Conservation (phyloP, 345 rosid genomes). For the Acer campestre region DNA sequence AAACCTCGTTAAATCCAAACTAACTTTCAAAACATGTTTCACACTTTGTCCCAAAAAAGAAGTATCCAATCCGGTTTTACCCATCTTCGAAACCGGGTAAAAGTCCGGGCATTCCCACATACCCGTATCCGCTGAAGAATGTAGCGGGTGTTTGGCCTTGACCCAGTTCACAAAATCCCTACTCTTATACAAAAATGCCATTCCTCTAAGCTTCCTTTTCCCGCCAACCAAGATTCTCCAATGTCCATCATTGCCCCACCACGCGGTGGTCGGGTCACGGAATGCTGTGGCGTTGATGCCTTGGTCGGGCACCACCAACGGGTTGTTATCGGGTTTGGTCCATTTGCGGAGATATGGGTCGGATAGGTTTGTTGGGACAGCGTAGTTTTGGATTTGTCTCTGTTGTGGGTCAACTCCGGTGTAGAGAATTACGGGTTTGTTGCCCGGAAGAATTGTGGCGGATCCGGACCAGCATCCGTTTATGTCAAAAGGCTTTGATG, state of each 20-base stretch:
- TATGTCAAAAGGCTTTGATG: slow-evolving; percentile 67
- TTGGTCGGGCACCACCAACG: slow-evolving; percentile 45
- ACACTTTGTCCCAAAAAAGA: slow-evolving; percentile 25
- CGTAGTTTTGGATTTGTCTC: slow-evolving; percentile 71
- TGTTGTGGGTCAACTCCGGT: slow-evolving; percentile 59
- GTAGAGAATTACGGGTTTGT: slow-evolving; percentile 68
- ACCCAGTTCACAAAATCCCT: slow-evolving; percentile 65
- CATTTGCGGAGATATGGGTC: slow-evolving; percentile 79
- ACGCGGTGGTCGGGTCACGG: slow-evolving; percentile 93
- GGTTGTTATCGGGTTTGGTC: slow-evolving; percentile 81
- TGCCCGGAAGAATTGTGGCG: slow-evolving; percentile 60
- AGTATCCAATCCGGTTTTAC: slow-evolving; percentile 54
- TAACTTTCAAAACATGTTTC: slow-evolving; percentile 71
- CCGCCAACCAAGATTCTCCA: slow-evolving; percentile 73
- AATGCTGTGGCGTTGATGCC: slow-evolving; percentile 69
- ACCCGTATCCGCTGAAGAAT: slow-evolving; percentile 50
- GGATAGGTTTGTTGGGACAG: slow-evolving; percentile 62
- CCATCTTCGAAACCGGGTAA: slow-evolving; percentile 52
- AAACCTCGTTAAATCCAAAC: slow-evolving; percentile 67
- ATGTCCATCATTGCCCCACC: slow-evolving; percentile 54
- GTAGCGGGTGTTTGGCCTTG: slow-evolving; percentile 70
- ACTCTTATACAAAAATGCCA: slow-evolving; percentile 66
- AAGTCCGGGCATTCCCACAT: slow-evolving; percentile 98
- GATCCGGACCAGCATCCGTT: slow-evolving; percentile 96
- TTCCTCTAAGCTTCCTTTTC: slow-evolving; percentile 50